Base-by-base conservation (phyloP, 108 stramenopile species). In the Cyclotella cryptica region DNA sequence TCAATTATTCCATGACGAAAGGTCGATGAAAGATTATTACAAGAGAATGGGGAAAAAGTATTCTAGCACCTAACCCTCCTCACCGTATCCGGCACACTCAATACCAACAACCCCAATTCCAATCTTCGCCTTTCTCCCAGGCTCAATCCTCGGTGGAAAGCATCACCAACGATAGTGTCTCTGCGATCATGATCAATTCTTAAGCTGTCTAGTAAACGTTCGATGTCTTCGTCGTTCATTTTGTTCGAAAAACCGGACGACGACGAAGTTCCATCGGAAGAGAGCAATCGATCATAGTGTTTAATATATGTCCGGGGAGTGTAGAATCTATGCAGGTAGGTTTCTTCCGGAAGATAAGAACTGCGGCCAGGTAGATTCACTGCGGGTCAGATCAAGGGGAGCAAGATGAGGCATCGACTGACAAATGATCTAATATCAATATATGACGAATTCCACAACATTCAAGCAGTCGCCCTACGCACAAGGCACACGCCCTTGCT, bases 51-150 rank as follows among this genome's bases (percentile, higher is more conserved):
- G 3, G 61, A 27, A 18, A 62, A 3, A 14, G 9, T 13, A 40
- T 17, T 39, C 4, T 35, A 6, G 2, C 35, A 35, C 35, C 35
- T n/a, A 35, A 35, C 35, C 6, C 35, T 5, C 6, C 64, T 65
- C 64, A 65, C 64, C 45, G 47, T 71, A 26, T 78, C 58, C 1
- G 89, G 89, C 41, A 55, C 26, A 28, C 69, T 73, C 63, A 89
- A 60, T 46, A 86, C 89, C 43, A 84, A 91, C 47, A 97, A 71
- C 14, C 88, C 94, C 65, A 97, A 70, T 35, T 87, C 86, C 18
- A 97, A 75, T 10, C 96, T 77, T 19, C 90, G 66, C 69, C 89
- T 87, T 78, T 97, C 91, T 26, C 96, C 92, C 58, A 87, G 83
- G 62, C 71, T 84, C 59, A 95, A 78, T 22, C 94, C 94, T 41